Conservation (phyloP, 306 rosid genomes). For the Acacia acuminata region DNA sequence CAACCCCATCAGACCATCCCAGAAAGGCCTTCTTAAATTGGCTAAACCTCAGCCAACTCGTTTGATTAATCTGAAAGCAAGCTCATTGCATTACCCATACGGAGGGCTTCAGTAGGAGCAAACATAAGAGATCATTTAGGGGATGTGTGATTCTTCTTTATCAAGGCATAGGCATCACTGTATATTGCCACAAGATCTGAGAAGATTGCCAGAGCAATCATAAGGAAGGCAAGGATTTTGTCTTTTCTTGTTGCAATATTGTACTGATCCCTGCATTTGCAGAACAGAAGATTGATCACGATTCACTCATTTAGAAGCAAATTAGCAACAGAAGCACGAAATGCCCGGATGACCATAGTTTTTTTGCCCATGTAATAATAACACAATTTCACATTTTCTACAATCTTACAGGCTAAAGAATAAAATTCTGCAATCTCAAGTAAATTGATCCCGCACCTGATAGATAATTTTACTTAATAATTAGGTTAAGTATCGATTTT, state of each 20-base stretch:
- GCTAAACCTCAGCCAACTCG: constrained; percentile 23
- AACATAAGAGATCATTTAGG: constrained; percentile 38
- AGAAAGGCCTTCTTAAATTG: constrained; percentile 45
- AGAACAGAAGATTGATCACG: neutral
- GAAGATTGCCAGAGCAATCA: constrained; percentile 82
- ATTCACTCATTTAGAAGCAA: constrained; percentile 2
- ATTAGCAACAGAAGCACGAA: constrained; percentile 8
- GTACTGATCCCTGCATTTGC: constrained; percentile 63
- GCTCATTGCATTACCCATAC: constrained; percentile 9
- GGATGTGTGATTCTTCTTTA: constrained; percentile 53
- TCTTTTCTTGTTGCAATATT: constrained; percentile 74
- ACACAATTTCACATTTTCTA: neutral
- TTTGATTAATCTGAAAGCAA: constrained; percentile 28
- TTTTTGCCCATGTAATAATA: neutral
- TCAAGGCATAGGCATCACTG: constrained; percentile 80
- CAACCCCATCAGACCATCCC: constrained; percentile 36
- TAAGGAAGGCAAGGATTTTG: constrained; percentile 55
- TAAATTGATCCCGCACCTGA: neutral
- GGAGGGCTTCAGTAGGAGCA: neutral
- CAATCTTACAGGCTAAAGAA: neutral
- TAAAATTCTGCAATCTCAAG: neutral
- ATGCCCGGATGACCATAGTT: neutral
- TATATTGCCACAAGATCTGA: constrained; percentile 79
- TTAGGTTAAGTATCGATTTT: too few species aligned
- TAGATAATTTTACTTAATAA: neutral